A percentile compares a stretch with the other conserved stretches of the same genome.
These are phyloP conservation scores for Ceratocystis cubensis DNA, from an alignment of 2,329 filamentous ascomycete species.

Conservation along the genomic window DNA sequence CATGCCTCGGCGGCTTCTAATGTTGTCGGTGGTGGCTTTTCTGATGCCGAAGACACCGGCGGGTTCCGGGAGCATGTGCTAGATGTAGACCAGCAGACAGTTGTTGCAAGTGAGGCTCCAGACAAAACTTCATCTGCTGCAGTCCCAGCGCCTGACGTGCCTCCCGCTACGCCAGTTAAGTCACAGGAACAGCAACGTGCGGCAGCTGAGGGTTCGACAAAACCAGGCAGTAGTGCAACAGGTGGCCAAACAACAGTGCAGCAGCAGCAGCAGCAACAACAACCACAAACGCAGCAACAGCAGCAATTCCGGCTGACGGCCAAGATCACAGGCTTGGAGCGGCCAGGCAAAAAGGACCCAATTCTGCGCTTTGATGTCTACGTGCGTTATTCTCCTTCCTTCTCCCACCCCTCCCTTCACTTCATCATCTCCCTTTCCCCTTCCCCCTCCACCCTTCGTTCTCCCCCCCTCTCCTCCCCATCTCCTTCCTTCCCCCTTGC, in stretches of 20 bases:
- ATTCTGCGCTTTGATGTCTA: slow-evolving; percentile 93
- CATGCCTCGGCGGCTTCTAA: not conserved
- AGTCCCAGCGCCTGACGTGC: slow-evolving; percentile 2
- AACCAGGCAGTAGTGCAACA: not conserved
- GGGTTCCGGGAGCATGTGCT: not conserved
- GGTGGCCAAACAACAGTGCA: slow-evolving; percentile 2
- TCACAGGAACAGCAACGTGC: slow-evolving; percentile 25
- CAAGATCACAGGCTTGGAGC: slow-evolving; percentile 87
- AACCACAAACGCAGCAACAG: slow-evolving; percentile 28
- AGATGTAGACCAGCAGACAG: not conserved
- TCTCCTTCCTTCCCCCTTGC: too few species aligned
- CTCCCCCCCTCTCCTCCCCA: too few species aligned
- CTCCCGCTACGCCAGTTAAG: slow-evolving; percentile 23
- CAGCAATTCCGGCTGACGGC: slow-evolving; percentile 76
- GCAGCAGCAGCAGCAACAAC: slow-evolving; percentile 7
- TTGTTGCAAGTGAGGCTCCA: not conserved
- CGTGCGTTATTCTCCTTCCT: slow-evolving; percentile 43
- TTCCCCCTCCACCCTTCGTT: too few species aligned
- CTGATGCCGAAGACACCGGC: not conserved
- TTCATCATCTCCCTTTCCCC: too few species aligned
- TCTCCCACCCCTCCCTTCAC: too few species aligned
- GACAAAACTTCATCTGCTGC: not conserved
- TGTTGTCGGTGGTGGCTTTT: not conserved
- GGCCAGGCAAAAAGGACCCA: slow-evolving; percentile 89
- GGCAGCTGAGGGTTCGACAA: slow-evolving; percentile 19